Conservation (phyloP, 768 basidiomycete genomes). For the Butyriboletus loyo region DNA sequence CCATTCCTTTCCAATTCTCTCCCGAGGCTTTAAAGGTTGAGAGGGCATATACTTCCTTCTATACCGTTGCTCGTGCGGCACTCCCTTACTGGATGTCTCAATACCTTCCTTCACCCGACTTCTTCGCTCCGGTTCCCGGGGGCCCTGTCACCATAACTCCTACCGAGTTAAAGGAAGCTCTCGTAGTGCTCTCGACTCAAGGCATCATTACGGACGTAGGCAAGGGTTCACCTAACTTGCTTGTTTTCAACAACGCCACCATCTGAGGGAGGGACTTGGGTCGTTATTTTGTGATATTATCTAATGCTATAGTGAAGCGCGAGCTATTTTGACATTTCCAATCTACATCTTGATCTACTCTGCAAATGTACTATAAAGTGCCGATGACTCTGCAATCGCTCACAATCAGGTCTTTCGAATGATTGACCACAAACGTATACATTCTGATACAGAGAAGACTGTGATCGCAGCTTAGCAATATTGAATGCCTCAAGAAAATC, state of each 20-base stretch:
- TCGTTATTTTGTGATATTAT: background rate
- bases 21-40: slow-evolving; percentile 33
- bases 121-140: slow-evolving; percentile 44
- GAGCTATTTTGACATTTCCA: background rate
- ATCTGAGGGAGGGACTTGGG: background rate
- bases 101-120: slow-evolving; percentile 52
- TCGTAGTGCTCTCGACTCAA: slow-evolving; percentile 57
- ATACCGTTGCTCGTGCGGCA: slow-evolving; percentile 50
- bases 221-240: slow-evolving; percentile 57
- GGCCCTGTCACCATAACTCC: slow-evolving; percentile 54
- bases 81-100: slow-evolving; percentile 57
- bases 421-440: background rate
- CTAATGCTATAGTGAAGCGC: slow-evolving; percentile 3
- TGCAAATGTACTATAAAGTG: slow-evolving; percentile 13
- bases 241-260: slow-evolving; percentile 83
- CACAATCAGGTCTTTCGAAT: background rate
- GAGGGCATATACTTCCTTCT: slow-evolving; percentile 45
- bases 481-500: no score
- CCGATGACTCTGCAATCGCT: background rate
- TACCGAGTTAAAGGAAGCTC: slow-evolving; percentile 69
- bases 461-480: no score
- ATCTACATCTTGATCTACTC: slow-evolving; percentile 5
- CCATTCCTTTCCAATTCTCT: slow-evolving; percentile 36
- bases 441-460: no score
- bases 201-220: slow-evolving; percentile 48